Percentiles rank a stretch among this genome's conserved stretches.
Conservation (phyloP, 2,329 filamentous ascomycete species). For the Claviceps maximensis region DNA sequence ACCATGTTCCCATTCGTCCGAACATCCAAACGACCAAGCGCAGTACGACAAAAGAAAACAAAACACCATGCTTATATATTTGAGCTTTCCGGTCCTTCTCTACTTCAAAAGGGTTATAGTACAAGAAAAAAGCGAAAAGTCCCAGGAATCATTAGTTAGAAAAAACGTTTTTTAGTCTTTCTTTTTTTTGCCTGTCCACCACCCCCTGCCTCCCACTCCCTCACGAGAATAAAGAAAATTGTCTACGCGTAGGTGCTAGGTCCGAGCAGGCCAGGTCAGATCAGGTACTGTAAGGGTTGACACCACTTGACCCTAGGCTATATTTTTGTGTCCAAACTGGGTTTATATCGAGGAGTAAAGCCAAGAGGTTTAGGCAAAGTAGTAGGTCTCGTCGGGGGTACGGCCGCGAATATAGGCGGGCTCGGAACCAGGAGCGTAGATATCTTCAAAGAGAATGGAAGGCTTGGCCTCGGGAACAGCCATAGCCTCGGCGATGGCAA, state of each 20-base stretch:
- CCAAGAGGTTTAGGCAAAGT: slow-evolving; percentile 46
- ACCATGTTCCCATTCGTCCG: too few relatives aligned
- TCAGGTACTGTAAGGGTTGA: background rate
- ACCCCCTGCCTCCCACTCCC: background rate
- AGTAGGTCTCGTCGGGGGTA: slow-evolving; percentile 86
- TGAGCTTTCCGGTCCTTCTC: slow-evolving; percentile 11
- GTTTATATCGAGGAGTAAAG: background rate
- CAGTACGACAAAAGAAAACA: background rate
- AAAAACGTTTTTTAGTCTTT: slow-evolving; percentile 1
- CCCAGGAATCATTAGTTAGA: slow-evolving; percentile 19
- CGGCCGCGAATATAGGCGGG: slow-evolving; percentile 78
- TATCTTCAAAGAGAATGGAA: slow-evolving; percentile 88
- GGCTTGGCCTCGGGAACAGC: slow-evolving; percentile 60
- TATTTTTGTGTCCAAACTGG: background rate
- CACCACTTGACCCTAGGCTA: too few relatives aligned
- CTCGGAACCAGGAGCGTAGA: slow-evolving; percentile 82
- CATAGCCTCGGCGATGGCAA: slow-evolving; percentile 84
- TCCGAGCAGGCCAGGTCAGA: background rate
- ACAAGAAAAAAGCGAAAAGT: slow-evolving; percentile 16
- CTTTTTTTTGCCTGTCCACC: background rate
- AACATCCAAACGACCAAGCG: too few relatives aligned
- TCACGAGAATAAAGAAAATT: background rate
- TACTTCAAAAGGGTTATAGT: slow-evolving; percentile 11
- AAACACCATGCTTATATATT: slow-evolving; percentile 11
- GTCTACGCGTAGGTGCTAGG: background rate